A percentile compares a stretch with the other conserved stretches of the same genome.
phyloP scores from a whole-genome alignment of 2,329 filamentous ascomycete genomes.

The Lasiodiplodia gonubiensis region DNA sequence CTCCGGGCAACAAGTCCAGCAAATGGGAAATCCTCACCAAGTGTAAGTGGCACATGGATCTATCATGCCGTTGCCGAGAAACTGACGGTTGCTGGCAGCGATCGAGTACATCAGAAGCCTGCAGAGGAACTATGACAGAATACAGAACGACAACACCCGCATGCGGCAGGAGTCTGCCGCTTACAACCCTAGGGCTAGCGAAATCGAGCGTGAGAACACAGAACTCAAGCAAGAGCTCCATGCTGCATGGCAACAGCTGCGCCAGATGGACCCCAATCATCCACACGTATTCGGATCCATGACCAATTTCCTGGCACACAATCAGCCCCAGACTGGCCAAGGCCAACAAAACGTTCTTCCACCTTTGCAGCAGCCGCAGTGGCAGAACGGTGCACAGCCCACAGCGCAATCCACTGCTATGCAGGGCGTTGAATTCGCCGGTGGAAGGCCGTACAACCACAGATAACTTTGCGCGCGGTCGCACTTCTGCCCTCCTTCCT shows the following conservation, averaged over 20 bases:
- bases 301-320: slow-evolving; percentile 51
- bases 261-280: slow-evolving; percentile 52
- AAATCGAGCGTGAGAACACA: slow-evolving; percentile 54
- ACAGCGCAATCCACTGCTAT: slow-evolving; percentile 49
- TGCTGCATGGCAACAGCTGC: slow-evolving; percentile 53
- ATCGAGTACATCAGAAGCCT: slow-evolving; percentile 56
- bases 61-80: neutral
- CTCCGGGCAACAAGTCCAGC: slow-evolving; percentile 81
- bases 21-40: slow-evolving; percentile 91
- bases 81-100: slow-evolving; percentile 40
- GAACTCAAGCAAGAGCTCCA: slow-evolving; percentile 54
- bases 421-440: slow-evolving; percentile 57
- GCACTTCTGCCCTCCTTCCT: neutral
- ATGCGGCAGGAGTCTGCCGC: slow-evolving; percentile 44
- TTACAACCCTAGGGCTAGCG: slow-evolving; percentile 46
- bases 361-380: slow-evolving; percentile 47
- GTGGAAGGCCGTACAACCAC: slow-evolving; percentile 40
- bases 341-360: slow-evolving; percentile 39
- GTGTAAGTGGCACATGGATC: slow-evolving; percentile 59
- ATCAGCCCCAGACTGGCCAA: slow-evolving; percentile 30
- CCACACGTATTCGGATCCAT: slow-evolving; percentile 56
- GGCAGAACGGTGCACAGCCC: slow-evolving; percentile 30
- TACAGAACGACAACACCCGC: slow-evolving; percentile 47
- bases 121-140: slow-evolving; percentile 47
- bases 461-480: slow-evolving; percentile 6